Base-by-base conservation (phyloP, 306 rosid genomes). In the peach (Prunus persica) region DNA sequence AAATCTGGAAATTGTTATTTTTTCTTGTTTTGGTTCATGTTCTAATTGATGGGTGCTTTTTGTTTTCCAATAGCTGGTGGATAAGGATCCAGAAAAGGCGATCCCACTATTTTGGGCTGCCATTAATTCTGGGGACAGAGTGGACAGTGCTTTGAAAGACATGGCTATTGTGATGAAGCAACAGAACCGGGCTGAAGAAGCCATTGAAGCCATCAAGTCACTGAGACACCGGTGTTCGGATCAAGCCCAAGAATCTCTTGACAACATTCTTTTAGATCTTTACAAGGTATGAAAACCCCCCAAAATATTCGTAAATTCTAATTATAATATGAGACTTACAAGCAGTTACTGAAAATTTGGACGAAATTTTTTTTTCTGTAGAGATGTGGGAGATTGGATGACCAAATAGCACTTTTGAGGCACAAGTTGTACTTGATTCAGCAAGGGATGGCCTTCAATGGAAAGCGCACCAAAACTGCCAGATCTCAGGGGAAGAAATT, bases 141-240 rank as follows among this genome's bases (percentile, higher is more conserved):
- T 95, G 49, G 99, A 95, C 16, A 92, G 98, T 83, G 99, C 99
- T 76, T 75, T 95, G 63, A 95, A 95, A 77, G 99, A 95, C 71
- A 95, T 95, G 99, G 99, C 99, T 16, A 95, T 95, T 73, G 99
- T 95, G 28, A 95, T 95, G 99, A 95, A 95, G 81, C 99, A 95
- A 68, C 99, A 91, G 79, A 96, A 89, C 76, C 82, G 98, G 76
- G 92, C 98, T 16, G 99, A 93, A 69, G 99, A 96, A 85, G 99
- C 99, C 16, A 88, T 96, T 63, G 99, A 96, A 85, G 99, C 99
- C 11, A 91, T 96, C 20, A 96, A 91, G 76, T 96, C 99, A 0
- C 80, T 96, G 79, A 76, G 99, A 71, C 87, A 75, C 79, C 86
- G 96, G 73, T 96, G 99, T 61, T 92, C 99, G 0, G 99, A 92